These are phyloP conservation scores for Fusarium metavorans DNA, from an alignment of 2,329 filamentous ascomycete genomes.

Conservation along the genomic window DNA sequence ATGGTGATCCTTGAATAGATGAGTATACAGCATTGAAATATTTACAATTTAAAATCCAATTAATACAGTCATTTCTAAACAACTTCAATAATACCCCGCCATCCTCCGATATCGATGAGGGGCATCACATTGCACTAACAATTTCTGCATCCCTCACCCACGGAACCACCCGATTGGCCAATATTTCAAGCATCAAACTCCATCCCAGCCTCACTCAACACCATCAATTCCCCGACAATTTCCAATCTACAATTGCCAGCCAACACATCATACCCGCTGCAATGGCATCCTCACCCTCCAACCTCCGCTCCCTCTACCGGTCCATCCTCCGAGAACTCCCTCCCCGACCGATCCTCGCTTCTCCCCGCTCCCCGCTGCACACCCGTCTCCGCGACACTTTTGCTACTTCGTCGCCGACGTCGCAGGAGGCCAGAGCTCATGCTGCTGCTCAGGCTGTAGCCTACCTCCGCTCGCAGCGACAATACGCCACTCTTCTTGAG, in stretches of 20 bases:
- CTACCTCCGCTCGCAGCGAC: slow-evolving; percentile 87
- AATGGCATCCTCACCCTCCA: slow-evolving; percentile 57
- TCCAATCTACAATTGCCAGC: not conserved
- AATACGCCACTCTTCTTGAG: slow-evolving; percentile 84
- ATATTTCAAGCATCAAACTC: slow-evolving; percentile 27
- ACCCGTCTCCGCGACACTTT: slow-evolving; percentile 49
- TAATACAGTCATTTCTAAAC: not conserved
- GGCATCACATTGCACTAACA: slow-evolving; percentile 29
- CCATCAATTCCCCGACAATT: not conserved
- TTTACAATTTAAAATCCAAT: not conserved
- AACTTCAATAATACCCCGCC: slow-evolving; percentile 22
- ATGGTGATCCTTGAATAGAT: not conserved
- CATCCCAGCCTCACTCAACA: slow-evolving; percentile 3
- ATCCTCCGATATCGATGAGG: slow-evolving; percentile 34
- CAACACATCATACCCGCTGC: slow-evolving; percentile 4
- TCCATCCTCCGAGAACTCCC: slow-evolving; percentile 90
- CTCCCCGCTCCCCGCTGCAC: slow-evolving; percentile 67
- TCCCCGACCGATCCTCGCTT: slow-evolving; percentile 68
- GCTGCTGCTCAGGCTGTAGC: slow-evolving; percentile 80
- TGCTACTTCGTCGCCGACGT: slow-evolving; percentile 67
- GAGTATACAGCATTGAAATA: not conserved
- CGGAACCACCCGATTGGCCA: slow-evolving; percentile 30
- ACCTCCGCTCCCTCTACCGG: slow-evolving; percentile 85
- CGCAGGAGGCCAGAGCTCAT: slow-evolving; percentile 44
- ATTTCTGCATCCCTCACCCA: slow-evolving; percentile 24